phyloP scores from a whole-genome alignment of 805 yeast species.

The Ogataea paraovalis region DNA sequence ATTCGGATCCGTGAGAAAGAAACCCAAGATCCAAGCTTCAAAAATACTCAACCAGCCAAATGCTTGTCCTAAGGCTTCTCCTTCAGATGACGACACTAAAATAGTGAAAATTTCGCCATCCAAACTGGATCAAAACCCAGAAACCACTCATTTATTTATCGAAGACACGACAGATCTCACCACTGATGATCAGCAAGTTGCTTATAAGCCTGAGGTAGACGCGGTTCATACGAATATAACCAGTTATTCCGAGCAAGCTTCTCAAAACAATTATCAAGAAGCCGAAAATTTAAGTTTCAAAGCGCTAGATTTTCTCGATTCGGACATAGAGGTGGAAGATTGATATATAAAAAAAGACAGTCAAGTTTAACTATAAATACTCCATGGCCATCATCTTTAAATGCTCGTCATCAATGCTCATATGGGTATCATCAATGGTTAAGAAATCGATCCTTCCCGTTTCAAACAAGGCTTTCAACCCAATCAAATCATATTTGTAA shows the following conservation, averaged over 20 bases:
- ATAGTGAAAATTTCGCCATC: neutral
- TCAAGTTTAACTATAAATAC: constrained; percentile 36
- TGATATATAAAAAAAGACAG: neutral
- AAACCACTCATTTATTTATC: too few relatives aligned
- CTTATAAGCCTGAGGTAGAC: neutral
- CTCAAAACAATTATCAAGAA: neutral
- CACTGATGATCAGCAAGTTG: neutral
- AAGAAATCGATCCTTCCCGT: constrained; percentile 44
- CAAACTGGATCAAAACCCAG: too few relatives aligned
- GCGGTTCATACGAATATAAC: neutral
- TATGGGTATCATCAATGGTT: constrained; percentile 55
- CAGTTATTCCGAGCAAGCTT: neutral
- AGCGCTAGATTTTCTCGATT: constrained; percentile 21
- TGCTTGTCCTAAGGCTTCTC: too few relatives aligned
- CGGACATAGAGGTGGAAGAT: constrained; percentile 25
- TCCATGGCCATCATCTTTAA: constrained; percentile 38
- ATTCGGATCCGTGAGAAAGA: constrained; percentile 1
- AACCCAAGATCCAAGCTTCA: neutral
- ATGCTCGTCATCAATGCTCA: constrained; percentile 56
- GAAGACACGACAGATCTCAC: neutral
- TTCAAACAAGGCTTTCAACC: constrained; percentile 46
- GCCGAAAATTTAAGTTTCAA: neutral
- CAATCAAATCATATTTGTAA: constrained; percentile 55
- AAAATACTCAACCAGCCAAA: too few relatives aligned
- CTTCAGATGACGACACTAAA: neutral